Conservation (phyloP, 1,284 basidiomycete species). For the Cutaneotrichosporon sp. region DNA sequence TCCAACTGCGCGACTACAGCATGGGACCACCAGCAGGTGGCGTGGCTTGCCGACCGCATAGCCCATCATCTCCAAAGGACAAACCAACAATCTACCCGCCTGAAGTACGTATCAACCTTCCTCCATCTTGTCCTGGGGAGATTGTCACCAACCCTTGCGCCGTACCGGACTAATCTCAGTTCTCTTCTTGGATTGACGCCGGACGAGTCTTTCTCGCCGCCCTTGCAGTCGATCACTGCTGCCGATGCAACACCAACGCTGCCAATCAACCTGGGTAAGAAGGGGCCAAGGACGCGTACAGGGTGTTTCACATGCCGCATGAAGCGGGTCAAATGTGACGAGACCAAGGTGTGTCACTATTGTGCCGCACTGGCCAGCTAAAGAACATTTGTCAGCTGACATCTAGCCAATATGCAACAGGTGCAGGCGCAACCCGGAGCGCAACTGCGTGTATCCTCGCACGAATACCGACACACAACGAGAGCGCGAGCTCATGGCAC, state of each 20-base stretch:
- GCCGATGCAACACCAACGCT: neutral
- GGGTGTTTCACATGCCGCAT: constrained; percentile 25
- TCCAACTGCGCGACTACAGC: constrained; percentile 5
- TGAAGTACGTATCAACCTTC: neutral
- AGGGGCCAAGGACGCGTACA: constrained; percentile 20
- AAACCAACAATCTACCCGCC: neutral
- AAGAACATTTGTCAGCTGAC: neutral
- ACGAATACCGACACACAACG: constrained; percentile 2
- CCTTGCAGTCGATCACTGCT: neutral
- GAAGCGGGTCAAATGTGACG: constrained; percentile 26
- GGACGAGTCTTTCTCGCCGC: neutral
- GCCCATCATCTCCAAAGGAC: neutral
- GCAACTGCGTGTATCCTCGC: constrained; percentile 21
- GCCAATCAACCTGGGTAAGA: constrained; percentile 18
- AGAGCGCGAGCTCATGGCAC: neutral
- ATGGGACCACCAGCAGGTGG: constrained; percentile 22
- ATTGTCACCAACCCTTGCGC: neutral
- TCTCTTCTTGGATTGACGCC: neutral
- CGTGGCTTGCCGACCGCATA: constrained; percentile 16
- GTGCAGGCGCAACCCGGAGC: constrained; percentile 20
- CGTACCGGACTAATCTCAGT: neutral
- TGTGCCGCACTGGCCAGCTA: neutral
- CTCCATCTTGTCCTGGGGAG: neutral
- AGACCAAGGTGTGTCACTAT: constrained; percentile 15
- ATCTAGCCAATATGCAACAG: constrained; percentile 21